phyloP scores from a whole-genome alignment of 1,284 basidiomycete genomes.

The Fomes fomentarius region DNA sequence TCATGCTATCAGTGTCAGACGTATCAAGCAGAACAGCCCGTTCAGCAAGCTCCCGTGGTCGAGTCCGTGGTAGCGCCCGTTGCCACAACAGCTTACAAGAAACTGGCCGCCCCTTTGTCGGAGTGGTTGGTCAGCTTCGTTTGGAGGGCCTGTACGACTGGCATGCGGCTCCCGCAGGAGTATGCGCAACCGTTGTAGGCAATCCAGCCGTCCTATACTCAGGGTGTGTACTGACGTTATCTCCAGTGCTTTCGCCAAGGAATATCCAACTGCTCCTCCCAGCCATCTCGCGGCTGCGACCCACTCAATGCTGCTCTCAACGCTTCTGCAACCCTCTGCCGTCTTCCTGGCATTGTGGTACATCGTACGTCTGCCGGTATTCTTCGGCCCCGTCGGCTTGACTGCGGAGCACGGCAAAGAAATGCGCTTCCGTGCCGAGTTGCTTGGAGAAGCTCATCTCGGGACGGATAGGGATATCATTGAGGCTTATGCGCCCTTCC shows the following conservation, averaged over 20 bases:
- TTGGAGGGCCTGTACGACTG: slow-evolving; percentile 78
- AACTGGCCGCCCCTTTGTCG: slow-evolving; percentile 71
- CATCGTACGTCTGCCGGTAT: slow-evolving; percentile 79
- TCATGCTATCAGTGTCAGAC: slow-evolving; percentile 34
- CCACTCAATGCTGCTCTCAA: slow-evolving; percentile 75
- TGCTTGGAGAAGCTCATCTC: slow-evolving; percentile 54
- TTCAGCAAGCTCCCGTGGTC: slow-evolving; percentile 31
- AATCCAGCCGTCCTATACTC: background rate
- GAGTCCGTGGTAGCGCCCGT: slow-evolving; percentile 52
- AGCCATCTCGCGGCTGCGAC: slow-evolving; percentile 62
- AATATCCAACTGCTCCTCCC: slow-evolving; percentile 52
- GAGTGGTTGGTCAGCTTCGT: slow-evolving; percentile 78
- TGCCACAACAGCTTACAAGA: slow-evolving; percentile 64
- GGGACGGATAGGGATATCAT: slow-evolving; percentile 53
- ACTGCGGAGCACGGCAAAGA: slow-evolving; percentile 49
- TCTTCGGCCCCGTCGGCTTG: slow-evolving; percentile 47
- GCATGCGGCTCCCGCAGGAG: slow-evolving; percentile 54
- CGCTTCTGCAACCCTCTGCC: slow-evolving; percentile 80
- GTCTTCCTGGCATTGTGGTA: slow-evolving; percentile 84
- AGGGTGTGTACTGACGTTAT: slow-evolving; percentile 13
- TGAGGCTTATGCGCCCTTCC: slow-evolving; percentile 66
- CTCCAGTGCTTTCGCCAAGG: slow-evolving; percentile 37
- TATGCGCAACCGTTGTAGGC: slow-evolving; percentile 37
- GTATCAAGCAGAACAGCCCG: slow-evolving; percentile 23
- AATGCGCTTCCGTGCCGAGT: slow-evolving; percentile 60